Base-by-base conservation (phyloP, 2,329 filamentous ascomycete genomes). In the Apiospora hydei region DNA sequence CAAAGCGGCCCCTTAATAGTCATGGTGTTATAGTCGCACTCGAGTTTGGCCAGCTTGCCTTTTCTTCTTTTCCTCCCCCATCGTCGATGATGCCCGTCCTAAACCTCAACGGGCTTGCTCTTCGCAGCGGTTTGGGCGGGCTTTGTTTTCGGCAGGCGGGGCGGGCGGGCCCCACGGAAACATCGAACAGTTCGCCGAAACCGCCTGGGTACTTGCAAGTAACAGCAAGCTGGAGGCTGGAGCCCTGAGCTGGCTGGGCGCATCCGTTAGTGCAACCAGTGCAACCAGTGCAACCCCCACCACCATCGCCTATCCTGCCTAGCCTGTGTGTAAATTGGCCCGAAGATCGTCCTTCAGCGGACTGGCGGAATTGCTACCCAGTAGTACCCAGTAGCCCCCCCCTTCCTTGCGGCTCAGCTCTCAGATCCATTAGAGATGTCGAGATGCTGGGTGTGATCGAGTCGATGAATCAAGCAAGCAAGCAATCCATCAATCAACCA, bases 391-490 rank as follows among this genome's bases (percentile, higher is more conserved):
- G 11, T 38, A 18, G 8, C 26, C 14, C 34, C 57, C 57, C 57
- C 57, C n/a, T n/a, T 64, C 34, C 57, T 21, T 64, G 57, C 34
- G 57, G 57, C 57, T 64, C 57, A 64, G 57, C 57, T 64, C 57
- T n/a, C 57, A 64, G 57, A 64, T 64, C 57, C 34, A 8, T 49
- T 11, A 3, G 46, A 49, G 46, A 49, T 49, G n/a, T 18, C 6
- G 46, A 49, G 46, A 49, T 49, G n/a, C 30, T 14, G 21, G 16
- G 57, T 41, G 34, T 41, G 57, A 64, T 64, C 21, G 38, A n/a
- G 21, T 41, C 21, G 57, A 64, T 41, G 34, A n/a, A 64, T n/a
- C 34, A 41, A 38, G 26, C 57, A 34, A 34, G 16, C 26, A 30
- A 3, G 26, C 26, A 51, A 30, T 38, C 34, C 3, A 38, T 38